phyloP scores from a whole-genome alignment of 495 filamentous ascomycete genomes.

The Bombardia bombarda region DNA sequence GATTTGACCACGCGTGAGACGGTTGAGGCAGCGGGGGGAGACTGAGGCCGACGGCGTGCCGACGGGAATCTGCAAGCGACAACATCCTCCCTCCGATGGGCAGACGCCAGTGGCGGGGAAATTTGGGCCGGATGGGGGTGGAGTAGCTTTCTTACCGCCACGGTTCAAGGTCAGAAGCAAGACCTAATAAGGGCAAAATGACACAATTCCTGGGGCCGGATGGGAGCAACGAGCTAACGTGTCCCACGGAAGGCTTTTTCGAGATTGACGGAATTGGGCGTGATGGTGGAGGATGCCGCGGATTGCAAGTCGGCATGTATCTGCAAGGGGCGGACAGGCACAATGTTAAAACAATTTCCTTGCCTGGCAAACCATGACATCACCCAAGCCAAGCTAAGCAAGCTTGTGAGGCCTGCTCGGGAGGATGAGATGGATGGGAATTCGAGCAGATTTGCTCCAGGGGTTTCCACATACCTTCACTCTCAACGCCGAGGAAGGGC shows the following conservation, averaged over 20 bases:
- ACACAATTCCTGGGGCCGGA: slow-evolving; percentile 40
- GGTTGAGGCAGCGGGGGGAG: slow-evolving; percentile 7
- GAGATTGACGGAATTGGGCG: slow-evolving; percentile 30
- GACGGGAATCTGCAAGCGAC: background rate
- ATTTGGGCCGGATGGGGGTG: slow-evolving; percentile 22
- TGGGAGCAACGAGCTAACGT: slow-evolving; percentile 66
- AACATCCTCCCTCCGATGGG: background rate
- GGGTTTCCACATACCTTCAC: slow-evolving; percentile 20
- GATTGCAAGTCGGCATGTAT: slow-evolving; percentile 36
- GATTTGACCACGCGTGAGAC: slow-evolving; percentile 5
- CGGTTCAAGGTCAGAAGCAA: slow-evolving; percentile 43
- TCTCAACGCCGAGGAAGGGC: slow-evolving; percentile 25
- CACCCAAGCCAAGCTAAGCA: slow-evolving; percentile 7
- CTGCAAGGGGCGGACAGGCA: slow-evolving; percentile 28
- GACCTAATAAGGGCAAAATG: slow-evolving; percentile 40
- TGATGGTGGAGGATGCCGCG: slow-evolving; percentile 48
- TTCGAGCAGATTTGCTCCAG: slow-evolving; percentile 13
- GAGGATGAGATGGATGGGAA: slow-evolving; percentile 9
- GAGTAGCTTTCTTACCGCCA: slow-evolving; percentile 58
- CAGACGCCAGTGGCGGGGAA: background rate
- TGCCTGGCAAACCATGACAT: slow-evolving; percentile 16
- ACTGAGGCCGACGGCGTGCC: slow-evolving; percentile 3
- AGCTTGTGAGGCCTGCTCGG: too few species aligned
- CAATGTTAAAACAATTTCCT: slow-evolving; percentile 20
- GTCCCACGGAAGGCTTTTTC: slow-evolving; percentile 52